Base-by-base conservation (phyloP, 164 flowering plant genomes). In the Stephania yunnanensis region DNA sequence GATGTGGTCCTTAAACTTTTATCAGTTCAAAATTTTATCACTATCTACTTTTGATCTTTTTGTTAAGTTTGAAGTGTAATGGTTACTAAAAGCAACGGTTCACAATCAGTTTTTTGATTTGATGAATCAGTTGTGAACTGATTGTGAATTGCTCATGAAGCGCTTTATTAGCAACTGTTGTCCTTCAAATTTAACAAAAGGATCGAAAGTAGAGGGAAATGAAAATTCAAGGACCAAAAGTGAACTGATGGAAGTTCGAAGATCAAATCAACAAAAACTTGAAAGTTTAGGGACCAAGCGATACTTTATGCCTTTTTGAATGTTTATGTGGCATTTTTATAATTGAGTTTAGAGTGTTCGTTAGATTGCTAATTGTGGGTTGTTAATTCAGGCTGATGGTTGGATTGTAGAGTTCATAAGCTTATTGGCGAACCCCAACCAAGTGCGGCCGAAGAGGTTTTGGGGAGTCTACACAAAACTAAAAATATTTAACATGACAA, bases 391-490 rank as follows among this genome's bases (percentile, higher is more conserved):
- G 99, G 97, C 97, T 75, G 99, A 93, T 91, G 99, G 98, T 58
- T 95, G 98, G 99, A 89, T 87, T 73, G 92, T 95, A 81, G 86
- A 91, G 85, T 80, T 76, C 80, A 95, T 95, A 71, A 90, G 88
- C 80, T 86, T 95, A 67, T 74, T 95, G 86, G 91, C 87, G n/a
- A 95, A 95, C 80, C 99, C 99, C 4, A 95, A 95, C 83, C 90
- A 87, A 81, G 84, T 91, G 45, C 89, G 94, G 17, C 99, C 99
- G 15, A 85, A 78, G 80, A 88, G 99, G 81, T 95, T 95, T 85
- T 95, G 99, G 99, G 99, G 99, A 71, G 99, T 95, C 52, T 95
- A 95, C 80, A 95, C 98, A 4, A 95, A 95, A 85, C 83, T 95
- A 45, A 95, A 93, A 78, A 92, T 95, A 79, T 95, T 95, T 80